Percentiles rank a stretch among this genome's conserved stretches.
phyloP scores from a whole-genome alignment of 2,329 filamentous ascomycete species.

The Penicillium sp. region DNA sequence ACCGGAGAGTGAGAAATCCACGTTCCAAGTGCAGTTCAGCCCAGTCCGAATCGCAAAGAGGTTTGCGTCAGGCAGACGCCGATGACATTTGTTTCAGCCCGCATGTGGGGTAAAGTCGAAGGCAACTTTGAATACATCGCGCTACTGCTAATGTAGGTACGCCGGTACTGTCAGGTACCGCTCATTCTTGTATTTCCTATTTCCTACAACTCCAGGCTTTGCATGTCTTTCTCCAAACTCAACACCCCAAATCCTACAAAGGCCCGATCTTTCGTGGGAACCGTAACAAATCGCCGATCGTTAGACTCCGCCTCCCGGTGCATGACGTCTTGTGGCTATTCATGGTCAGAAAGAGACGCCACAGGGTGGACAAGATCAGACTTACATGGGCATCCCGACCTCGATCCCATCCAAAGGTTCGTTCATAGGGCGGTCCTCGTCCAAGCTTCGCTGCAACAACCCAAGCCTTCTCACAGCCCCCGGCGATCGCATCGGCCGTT shows the following conservation, averaged over 20 bases:
- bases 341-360: no score
- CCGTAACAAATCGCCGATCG: constrained; percentile 53
- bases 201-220: constrained; percentile 54
- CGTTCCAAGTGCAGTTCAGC: no score
- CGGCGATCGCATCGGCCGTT: constrained; percentile 71
- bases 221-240: constrained; percentile 69
- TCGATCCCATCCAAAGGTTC: constrained; percentile 17
- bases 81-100: not conserved
- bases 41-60: no score
- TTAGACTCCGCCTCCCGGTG: constrained; percentile 27
- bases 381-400: constrained; percentile 15
- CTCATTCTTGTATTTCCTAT: no score
- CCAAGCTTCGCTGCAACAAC: constrained; percentile 65
- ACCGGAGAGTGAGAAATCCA: not conserved
- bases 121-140: not conserved
- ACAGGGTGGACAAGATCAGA: not conserved
- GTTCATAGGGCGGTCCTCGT: constrained; percentile 66
- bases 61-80: not conserved
- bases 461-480: constrained; percentile 82
- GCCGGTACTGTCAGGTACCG: no score
- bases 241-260: constrained; percentile 75
- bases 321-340: constrained; percentile 13
- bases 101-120: not conserved
- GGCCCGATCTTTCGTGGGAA: constrained; percentile 58
- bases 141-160: constrained; percentile 5